Conservation (phyloP, 805 yeast species). For the Zygotorulaspora danielsina region DNA sequence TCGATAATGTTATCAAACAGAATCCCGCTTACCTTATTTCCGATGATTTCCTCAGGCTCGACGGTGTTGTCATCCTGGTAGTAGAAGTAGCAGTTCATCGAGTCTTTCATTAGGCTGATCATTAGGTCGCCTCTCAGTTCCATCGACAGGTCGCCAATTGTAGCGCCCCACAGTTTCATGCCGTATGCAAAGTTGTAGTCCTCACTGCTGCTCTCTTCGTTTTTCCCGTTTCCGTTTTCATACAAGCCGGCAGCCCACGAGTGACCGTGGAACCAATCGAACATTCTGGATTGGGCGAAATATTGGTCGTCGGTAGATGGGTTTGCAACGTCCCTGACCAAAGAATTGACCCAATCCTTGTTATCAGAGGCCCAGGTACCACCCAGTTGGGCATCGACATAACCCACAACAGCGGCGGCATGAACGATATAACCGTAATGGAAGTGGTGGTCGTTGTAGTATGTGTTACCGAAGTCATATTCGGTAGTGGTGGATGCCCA, state of each 20-base stretch:
- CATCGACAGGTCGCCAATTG: conserved; percentile 50
- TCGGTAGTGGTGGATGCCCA: conserved; percentile 42
- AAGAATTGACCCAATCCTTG: conserved; percentile 54
- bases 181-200: conserved; percentile 68
- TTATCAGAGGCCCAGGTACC: conserved; percentile 48
- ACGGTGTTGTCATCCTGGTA: conserved; percentile 45
- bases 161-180: conserved; percentile 64
- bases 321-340: conserved; percentile 65
- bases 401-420: conserved; percentile 76
- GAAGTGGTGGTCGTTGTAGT: conserved; percentile 83
- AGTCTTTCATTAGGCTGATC: conserved; percentile 49
- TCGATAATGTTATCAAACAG: conserved; percentile 68
- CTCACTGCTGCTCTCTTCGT: conserved; percentile 57
- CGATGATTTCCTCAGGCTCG: conserved; percentile 48
- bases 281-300: conserved; percentile 62
- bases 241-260: conserved; percentile 71
- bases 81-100: conserved; percentile 55
- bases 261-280: conserved; percentile 73
- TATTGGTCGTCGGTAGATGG: conserved; percentile 48
- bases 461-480: conserved; percentile 66
- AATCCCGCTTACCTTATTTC: conserved; percentile 65
- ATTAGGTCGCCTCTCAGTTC: conserved; percentile 54
- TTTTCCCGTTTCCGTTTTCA: conserved; percentile 39
- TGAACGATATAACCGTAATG: conserved; percentile 81
- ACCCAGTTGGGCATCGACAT: conserved; percentile 43